A percentile compares a stretch with the other conserved stretches of the same genome.
phyloP scores from a whole-genome alignment of 2,329 filamentous ascomycete species.

The Malbranchea cinnamomea region DNA sequence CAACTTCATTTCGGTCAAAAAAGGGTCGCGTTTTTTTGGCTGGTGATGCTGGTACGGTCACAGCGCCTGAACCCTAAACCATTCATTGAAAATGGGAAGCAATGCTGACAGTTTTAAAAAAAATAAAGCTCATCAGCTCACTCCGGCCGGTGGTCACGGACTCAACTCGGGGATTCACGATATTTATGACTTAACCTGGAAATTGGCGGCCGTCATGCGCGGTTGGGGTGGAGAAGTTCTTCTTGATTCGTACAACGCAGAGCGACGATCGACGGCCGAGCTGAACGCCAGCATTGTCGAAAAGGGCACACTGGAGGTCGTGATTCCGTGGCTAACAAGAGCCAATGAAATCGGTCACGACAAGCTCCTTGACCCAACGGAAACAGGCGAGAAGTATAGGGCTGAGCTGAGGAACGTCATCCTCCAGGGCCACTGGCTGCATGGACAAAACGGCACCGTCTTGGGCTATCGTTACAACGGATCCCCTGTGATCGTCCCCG shows the following conservation, averaged over 20 bases:
- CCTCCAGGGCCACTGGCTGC: too few relatives aligned
- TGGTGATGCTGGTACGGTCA: too few relatives aligned
- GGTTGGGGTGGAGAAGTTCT: conserved; percentile 20
- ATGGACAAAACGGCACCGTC: conserved; percentile 10
- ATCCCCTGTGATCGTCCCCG: conserved; percentile 6
- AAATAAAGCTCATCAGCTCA: conserved; percentile 10
- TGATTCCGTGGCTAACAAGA: too few relatives aligned
- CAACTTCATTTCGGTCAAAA: background rate
- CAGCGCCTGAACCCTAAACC: too few relatives aligned
- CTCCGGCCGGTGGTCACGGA: conserved; percentile 10
- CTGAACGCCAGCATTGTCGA: background rate
- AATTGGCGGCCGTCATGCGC: conserved; percentile 28
- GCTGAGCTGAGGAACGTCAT: too few relatives aligned
- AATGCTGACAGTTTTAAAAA: too few relatives aligned
- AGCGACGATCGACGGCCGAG: conserved; percentile 20
- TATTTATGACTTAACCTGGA: conserved; percentile 36
- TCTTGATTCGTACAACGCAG: conserved; percentile 28
- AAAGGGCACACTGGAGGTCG: too few relatives aligned
- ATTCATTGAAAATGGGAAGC: too few relatives aligned
- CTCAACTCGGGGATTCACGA: conserved; percentile 23
- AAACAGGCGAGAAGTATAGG: background rate
- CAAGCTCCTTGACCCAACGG: background rate
- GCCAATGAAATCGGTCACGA: too few relatives aligned
- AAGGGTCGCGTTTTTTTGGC: conserved; percentile 15
- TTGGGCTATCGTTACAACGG: conserved; percentile 10